Base-by-base conservation (phyloP, 495 filamentous ascomycete genomes). In the Aspergillus carlsbadensis region DNA sequence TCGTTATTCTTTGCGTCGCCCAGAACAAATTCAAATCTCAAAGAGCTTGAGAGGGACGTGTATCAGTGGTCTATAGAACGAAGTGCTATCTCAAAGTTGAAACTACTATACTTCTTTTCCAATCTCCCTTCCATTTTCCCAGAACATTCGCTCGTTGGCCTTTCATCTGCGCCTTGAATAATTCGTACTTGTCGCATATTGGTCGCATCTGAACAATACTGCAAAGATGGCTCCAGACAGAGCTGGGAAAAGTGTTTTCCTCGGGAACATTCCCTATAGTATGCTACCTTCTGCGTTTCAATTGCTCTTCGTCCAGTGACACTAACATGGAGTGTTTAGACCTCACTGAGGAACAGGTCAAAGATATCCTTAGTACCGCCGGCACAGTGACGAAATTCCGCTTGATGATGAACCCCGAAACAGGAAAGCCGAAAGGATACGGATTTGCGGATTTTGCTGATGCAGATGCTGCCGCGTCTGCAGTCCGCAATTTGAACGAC, bases 371-470 rank as follows among this genome's bases (percentile, higher is more conserved):
- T 70, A 88, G 86, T 63, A 84, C 84, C 29, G 92, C 88, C 43
- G 94, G 94, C 11, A 87, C 88, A 51, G 93, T 97, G 1, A 73
- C 93, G n/a, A 91, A 87, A 64, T 98, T 98, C 70, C 86, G 94
- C 31, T 78, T 98, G 13, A 92, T 98, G 61, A 94, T 96, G 75
- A 96, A 98, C 73, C 87, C 88, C 8, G 93, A 98, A 61, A 98
- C 92, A 0, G 94, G 95, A 3, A 84, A 89, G 40, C 94, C 94
- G 0, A 98, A 97, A 70, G 94, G 94, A 11, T 98, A 96, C 65
- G 94, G 94, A 20, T 98, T 98, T 64, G 90, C 91, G 37, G 93
- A 98, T 62, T 98, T 92, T 65, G 83, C 87, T 22, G 94, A 98
- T 61, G 79, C 77, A 72, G 94, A 98, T 64, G 89, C 91, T 6